Conservation (phyloP, 1,139 yeast genomes). For the Suhomyces panamericanus region DNA sequence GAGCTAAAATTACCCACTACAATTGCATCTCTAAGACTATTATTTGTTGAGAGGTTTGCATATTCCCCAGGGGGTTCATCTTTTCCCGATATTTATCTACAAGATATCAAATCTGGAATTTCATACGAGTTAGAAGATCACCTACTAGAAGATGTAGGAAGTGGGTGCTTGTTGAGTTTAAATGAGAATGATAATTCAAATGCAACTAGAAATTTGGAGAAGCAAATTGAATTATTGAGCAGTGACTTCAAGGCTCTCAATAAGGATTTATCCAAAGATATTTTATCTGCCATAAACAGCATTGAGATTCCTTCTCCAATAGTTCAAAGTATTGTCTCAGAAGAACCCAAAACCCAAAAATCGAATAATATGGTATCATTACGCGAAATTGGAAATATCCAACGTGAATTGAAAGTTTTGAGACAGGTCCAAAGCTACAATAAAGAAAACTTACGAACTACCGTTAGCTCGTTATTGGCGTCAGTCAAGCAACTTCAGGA, state of each 20-base stretch:
- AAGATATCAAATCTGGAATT: conserved; percentile 58
- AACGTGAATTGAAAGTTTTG: conserved; percentile 62
- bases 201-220: conserved; percentile 24
- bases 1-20: conserved; percentile 51
- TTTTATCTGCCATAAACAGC: conserved; percentile 25
- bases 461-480: conserved; percentile 45
- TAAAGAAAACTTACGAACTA: conserved; percentile 40
- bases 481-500: conserved; percentile 53
- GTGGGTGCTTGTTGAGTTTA: conserved; percentile 62
- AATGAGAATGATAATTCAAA: conserved; percentile 36
- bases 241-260: conserved; percentile 31
- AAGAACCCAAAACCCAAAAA: conserved; percentile 2
- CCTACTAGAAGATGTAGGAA: conserved; percentile 54
- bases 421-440: conserved; percentile 57
- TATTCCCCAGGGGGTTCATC: conserved; percentile 69
- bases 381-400: conserved; percentile 37
- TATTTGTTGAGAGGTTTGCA: conserved; percentile 86
- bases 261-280: conserved; percentile 23
- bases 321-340: conserved; percentile 3
- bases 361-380: not conserved
- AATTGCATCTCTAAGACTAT: conserved; percentile 63
- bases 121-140: conserved; percentile 82
- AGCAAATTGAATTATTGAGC: conserved; percentile 32
- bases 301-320: conserved; percentile 23
- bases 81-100: conserved; percentile 81